Base-by-base conservation (phyloP, 352 stramenopile species). In the Globisporangium canariense region DNA sequence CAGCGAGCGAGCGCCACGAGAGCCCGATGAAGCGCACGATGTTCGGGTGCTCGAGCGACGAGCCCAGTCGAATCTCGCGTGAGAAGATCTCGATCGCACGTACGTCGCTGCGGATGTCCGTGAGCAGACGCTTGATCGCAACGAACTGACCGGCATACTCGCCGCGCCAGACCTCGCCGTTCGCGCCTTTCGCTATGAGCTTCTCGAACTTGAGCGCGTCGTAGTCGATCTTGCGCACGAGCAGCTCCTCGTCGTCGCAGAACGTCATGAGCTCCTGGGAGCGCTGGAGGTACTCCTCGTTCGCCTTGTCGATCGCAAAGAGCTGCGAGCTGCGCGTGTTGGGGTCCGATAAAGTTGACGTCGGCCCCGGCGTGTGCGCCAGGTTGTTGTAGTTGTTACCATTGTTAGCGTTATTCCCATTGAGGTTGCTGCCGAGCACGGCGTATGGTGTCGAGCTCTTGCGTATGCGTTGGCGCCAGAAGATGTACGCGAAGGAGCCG, bases 141-240 rank as follows among this genome's bases (percentile, higher is more conserved):
- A 91, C 77, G 13, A 71, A 51, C 22, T 81, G 69, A 0, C 63
- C 71, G 5, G 68, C 62, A 51, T 71, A 82, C n/a, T 71, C 65
- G 7, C 74, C 80, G 4, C 63, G 67, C 83, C 80, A 90, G 10
- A 91, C 83, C 66, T 91, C 80, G 11, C 83, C 83, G 47, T 76
- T 83, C 8, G 77, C 78, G 1, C 80, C 80, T 22, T 71, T 66
- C 0, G 77, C 75, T 0, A 91, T 68, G 0, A 86, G 34, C 41
- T 72, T 73, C 28, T 71, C 65, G 41, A 88, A 85, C 8, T 41
- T 60, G 32, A 89, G 65, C 16, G 49, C 59, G 6, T 73, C 58
- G 57, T 79, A 88, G 3, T 67, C 58, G 30, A 89, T 78, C 10
- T 75, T 75, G 47, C 79, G 76, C 53, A 70, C 72, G n/a, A 79